Conservation (phyloP, 192 early-diverging fungal species). For the Entomortierella chlamydospora region DNA sequence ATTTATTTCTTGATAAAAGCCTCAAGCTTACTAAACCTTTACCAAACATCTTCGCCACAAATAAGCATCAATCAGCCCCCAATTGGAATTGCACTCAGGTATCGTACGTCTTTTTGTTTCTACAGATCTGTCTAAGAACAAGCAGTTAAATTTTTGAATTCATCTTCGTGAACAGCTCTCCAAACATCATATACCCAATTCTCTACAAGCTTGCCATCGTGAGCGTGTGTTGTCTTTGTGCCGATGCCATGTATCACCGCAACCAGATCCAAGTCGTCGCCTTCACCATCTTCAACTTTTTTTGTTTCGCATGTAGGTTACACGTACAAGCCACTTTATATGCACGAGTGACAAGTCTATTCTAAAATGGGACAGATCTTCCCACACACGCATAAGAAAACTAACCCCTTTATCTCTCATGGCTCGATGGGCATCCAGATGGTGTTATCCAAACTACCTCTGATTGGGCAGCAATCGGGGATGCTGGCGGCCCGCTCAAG, state of each 20-base stretch:
- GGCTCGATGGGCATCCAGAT: conserved; percentile 1
- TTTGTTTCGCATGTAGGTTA: conserved; percentile 66
- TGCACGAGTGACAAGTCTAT: too few species aligned
- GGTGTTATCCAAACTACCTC: conserved; percentile 39
- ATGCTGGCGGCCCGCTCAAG: neutral
- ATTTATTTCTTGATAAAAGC: too few species aligned
- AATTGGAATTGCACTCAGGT: conserved; percentile 11
- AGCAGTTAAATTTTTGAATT: neutral
- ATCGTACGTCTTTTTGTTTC: neutral
- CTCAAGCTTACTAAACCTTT: too few species aligned
- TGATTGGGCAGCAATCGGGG: conserved; percentile 28
- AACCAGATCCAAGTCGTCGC: conserved; percentile 58
- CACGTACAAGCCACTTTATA: too few species aligned
- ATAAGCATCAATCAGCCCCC: conserved; percentile 3
- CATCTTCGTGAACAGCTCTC: conserved; percentile 20
- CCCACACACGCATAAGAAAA: neutral
- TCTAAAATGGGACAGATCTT: too few species aligned
- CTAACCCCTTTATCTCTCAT: neutral
- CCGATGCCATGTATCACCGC: conserved; percentile 49
- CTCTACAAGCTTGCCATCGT: conserved; percentile 44
- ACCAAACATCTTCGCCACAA: neutral
- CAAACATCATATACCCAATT: conserved; percentile 41
- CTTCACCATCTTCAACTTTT: conserved; percentile 67
- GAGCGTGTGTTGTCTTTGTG: conserved; percentile 40
- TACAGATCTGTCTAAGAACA: too few species aligned